Evolutionary conservation across 1,284 basidiomycete species (phyloP), one percentile per base, ranked within the genome.

Genomic region (Polyporus tsugae): DNA sequence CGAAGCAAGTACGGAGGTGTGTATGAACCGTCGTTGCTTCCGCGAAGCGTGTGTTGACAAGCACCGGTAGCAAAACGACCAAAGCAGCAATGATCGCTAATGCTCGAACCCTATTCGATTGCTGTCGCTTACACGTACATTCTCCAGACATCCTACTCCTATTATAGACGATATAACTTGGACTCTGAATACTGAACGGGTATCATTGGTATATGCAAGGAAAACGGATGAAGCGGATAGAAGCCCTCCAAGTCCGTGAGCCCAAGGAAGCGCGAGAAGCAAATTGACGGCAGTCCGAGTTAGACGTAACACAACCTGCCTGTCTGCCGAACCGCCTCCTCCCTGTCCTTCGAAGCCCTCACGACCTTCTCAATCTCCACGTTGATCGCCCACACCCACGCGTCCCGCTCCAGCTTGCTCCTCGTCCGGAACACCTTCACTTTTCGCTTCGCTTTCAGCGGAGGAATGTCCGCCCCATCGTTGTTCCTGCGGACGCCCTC

Each of bases 1-100:
- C 88, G 98, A 70, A 98, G 96, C 84, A 94, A 92, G 87, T 99
- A 99, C 78, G 98, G 94, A 81, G 93, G 95, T 96, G 80, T 73
- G 90, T 86, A 81, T 80, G 72, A 41, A 57, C 36, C 13, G 4
- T 25, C n/a, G 25, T 36, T 42, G 13, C 58, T 25, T 58, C n/a
- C 17, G 19, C n/a, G 38, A 19, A 35, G 17, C 9, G 38, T 29
- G 15, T 15, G n/a, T 15, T 60, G 6, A 59, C 35, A n/a, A 25
- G 33, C 6, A 35, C 1, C 33, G 17, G 6, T 55, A 73, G 69
- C 65, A 44, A 70, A 73, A 69, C 72, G 69, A 38, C 72, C 72
- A 35, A 73, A 73, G 59, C 64, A 68, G 66, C 39, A 62, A 41
- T 72, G 35, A 66, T 49, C 29, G n/a, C 15, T 44, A 29, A 35